phyloP scores from a whole-genome alignment of 2,329 filamentous ascomycete species.

The Dendryphion nanum region DNA sequence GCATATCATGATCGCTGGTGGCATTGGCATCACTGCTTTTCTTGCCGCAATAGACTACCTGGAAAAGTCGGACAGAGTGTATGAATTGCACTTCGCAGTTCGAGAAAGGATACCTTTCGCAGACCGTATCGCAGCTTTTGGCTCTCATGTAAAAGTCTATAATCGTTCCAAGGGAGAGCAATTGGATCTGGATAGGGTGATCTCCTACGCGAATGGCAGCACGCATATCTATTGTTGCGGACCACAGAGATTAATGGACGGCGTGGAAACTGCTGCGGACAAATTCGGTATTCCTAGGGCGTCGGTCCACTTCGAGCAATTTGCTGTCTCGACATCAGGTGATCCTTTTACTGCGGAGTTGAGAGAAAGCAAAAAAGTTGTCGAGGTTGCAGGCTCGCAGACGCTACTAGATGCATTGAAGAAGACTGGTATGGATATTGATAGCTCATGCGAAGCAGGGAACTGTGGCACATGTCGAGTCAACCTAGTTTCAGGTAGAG shows the following conservation, averaged over 20 bases:
- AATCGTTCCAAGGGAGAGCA: constrained; percentile 51
- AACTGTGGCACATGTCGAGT: constrained; percentile 47
- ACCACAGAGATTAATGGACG: constrained; percentile 57
- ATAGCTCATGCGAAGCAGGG: constrained; percentile 44
- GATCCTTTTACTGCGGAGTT: constrained; percentile 62
- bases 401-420: constrained; percentile 44
- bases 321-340: constrained; percentile 53
- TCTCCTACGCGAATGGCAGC: constrained; percentile 51
- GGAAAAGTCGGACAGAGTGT: constrained; percentile 33
- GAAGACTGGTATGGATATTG: constrained; percentile 44
- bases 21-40: constrained; percentile 67
- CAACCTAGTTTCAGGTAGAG: constrained; percentile 35
- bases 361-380: constrained; percentile 39
- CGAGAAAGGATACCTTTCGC: constrained; percentile 55
- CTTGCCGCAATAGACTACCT: constrained; percentile 48
- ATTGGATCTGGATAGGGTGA: constrained; percentile 51
- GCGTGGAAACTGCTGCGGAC: constrained; percentile 44
- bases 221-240: constrained; percentile 63
- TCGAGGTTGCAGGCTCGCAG: constrained; percentile 46
- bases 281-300: constrained; percentile 46
- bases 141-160: constrained; percentile 51
- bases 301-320: constrained; percentile 62
- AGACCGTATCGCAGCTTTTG: constrained; percentile 46
- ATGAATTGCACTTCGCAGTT: constrained; percentile 60
- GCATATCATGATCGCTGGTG: constrained; percentile 63